Evolutionary conservation across 2,329 filamentous ascomycete genomes (phyloP).

Genomic region (Fusarium algeriense): DNA sequence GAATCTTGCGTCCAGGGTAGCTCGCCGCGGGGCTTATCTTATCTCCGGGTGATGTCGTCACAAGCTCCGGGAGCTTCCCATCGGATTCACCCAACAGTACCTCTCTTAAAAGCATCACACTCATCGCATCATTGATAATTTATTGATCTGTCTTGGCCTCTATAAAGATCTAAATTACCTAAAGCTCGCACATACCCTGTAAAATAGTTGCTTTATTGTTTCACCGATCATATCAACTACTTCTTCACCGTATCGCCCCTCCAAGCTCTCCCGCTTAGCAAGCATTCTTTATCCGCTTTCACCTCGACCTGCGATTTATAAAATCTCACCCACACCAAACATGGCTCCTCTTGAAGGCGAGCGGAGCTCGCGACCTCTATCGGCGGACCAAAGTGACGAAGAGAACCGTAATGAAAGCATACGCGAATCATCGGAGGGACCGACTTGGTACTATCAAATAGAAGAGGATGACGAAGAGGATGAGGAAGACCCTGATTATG

Average conservation of each 20-base stretch:
- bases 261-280: constrained; percentile 37
- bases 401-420: constrained; percentile 21
- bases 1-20: constrained; percentile 21
- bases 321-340: constrained; percentile 2
- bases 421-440: constrained; percentile 26
- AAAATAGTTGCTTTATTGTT: constrained; percentile 7
- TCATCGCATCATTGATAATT: constrained; percentile 39
- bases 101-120: constrained; percentile 10
- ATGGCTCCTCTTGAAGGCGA: constrained; percentile 31
- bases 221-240: not conserved
- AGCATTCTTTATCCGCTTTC: constrained; percentile 22
- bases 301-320: not conserved
- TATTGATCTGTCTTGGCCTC: not conserved
- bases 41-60: constrained; percentile 45
- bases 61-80: constrained; percentile 35
- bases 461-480: constrained; percentile 52
- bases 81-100: constrained; percentile 19
- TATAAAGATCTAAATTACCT: not conserved
- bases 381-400: constrained; percentile 8
- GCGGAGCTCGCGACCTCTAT: constrained; percentile 13
- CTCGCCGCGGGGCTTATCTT: constrained; percentile 31
- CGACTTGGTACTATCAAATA: constrained; percentile 27
- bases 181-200: constrained; percentile 5
- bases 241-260: constrained; percentile 22
- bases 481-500: constrained; percentile 48